phyloP scores from a whole-genome alignment of 768 basidiomycete genomes.

The Mycena epipterygia region DNA sequence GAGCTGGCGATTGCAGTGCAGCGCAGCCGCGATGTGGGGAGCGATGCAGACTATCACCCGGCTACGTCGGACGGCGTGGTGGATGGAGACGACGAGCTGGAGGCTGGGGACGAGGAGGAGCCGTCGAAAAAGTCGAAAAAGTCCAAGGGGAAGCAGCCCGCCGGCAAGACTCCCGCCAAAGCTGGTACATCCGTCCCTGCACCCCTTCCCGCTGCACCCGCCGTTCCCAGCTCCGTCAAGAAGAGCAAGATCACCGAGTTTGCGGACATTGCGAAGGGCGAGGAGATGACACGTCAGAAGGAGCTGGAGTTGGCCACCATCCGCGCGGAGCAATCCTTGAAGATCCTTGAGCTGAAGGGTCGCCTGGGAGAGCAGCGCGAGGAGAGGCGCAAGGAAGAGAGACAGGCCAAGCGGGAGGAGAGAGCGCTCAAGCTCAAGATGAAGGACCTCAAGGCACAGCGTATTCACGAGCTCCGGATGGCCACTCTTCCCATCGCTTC shows the following conservation, averaged over 20 bases:
- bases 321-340: neutral
- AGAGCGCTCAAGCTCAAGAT: neutral
- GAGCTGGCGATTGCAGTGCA: neutral
- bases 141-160: neutral
- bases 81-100: neutral
- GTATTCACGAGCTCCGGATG: slow-evolving; percentile 37
- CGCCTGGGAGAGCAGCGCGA: neutral
- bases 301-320: slow-evolving; percentile 15
- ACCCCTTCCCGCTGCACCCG: neutral
- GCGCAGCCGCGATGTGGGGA: neutral
- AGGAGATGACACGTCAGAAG: slow-evolving; percentile 14
- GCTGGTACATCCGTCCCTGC: neutral
- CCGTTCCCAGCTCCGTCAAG: slow-evolving; percentile 1
- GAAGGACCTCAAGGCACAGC: slow-evolving; percentile 45
- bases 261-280: slow-evolving; percentile 8
- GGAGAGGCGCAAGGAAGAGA: slow-evolving; percentile 1
- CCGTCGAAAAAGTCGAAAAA: neutral
- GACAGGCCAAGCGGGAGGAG: slow-evolving; percentile 7
- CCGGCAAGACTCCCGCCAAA: neutral
- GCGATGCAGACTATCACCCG: neutral
- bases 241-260: slow-evolving; percentile 6
- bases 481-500: neutral
- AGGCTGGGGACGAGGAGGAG: neutral
- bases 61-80: neutral
- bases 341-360: neutral